These are phyloP conservation scores for Boletus vinaceobasis DNA, from an alignment of 768 basidiomycete species.

Conservation along the genomic window DNA sequence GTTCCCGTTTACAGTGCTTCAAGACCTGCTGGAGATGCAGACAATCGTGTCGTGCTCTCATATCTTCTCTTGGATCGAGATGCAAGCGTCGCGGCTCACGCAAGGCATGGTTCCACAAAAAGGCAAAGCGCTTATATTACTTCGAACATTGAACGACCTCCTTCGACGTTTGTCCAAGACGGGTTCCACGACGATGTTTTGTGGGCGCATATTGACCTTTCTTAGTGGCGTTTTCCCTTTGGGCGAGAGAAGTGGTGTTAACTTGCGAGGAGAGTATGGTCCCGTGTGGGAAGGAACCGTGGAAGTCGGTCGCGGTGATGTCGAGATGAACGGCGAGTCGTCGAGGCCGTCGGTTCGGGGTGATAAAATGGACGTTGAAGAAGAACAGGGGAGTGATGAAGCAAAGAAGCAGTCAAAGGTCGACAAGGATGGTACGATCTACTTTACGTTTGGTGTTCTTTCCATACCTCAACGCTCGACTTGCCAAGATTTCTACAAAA, in stretches of 20 bases:
- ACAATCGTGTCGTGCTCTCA: conserved; percentile 83
- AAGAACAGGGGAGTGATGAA: conserved; percentile 26
- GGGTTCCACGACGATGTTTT: conserved; percentile 80
- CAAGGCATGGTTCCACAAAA: conserved; percentile 80
- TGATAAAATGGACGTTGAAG: conserved; percentile 66
- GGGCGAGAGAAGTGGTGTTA: conserved; percentile 88
- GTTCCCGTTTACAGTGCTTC: conserved; percentile 70
- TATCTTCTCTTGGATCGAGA: conserved; percentile 86
- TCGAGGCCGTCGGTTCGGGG: conserved; percentile 32
- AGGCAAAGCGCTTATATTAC: conserved; percentile 80
- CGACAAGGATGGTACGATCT: conserved; percentile 60
- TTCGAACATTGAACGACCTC: conserved; percentile 84
- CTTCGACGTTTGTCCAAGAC: conserved; percentile 84
- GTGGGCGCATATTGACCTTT: conserved; percentile 86
- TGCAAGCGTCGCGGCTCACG: conserved; percentile 64
- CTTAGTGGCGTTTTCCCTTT: conserved; percentile 82
- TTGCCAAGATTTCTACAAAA: conserved; percentile 70
- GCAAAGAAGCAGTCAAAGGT: conserved; percentile 38
- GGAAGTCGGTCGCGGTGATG: conserved; percentile 35
- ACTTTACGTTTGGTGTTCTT: not conserved
- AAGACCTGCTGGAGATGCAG: conserved; percentile 82
- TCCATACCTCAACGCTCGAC: conserved; percentile 1
- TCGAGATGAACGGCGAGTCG: conserved; percentile 30
- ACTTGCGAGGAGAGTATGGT: conserved; percentile 84
- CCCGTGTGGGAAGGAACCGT: conserved; percentile 71